Evolutionary conservation across 768 basidiomycete species (phyloP), one percentile per base, ranked within the genome.

Genomic region (Tremella fuciformis): DNA sequence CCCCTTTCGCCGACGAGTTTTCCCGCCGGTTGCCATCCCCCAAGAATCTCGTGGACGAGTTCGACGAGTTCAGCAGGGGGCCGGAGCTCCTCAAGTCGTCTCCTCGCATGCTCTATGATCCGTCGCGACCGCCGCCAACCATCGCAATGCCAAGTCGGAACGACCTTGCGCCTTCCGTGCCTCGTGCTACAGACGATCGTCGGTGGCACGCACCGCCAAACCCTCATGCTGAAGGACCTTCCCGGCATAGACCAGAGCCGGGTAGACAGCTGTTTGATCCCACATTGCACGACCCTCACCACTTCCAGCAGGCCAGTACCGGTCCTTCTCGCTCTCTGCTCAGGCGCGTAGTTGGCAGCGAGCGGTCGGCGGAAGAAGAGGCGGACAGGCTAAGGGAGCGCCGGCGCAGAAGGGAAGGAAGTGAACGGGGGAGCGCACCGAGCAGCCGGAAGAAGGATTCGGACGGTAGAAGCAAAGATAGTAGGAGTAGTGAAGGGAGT

Each of bases 251-350:
- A 11, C 29, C 40, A 29, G 49, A 24, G 16, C 57, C 55, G 16
- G 34, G 38, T 8, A 42, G 67, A 18, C 71, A 76, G 56, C 69
- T 78, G 8, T 78, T 78, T 55, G 91, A 98, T 71, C 89, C 88
- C 59, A 82, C 88, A 39, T 86, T 89, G 69, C 89, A 98, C 74
- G 90, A 98, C 74, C 91, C 96, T 0, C 84, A 91, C 29, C 84
- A 87, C 11, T 98, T 98, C 77, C 56, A 49, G 42, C 55, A 24
- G 47, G 58, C 60, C 21, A 48, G 51, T 22, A 21, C 40, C 13
- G 19, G 18, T 13, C 16, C 34, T 15, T 47, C 41, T 56, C 50
- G 24, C 51, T 54, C 47, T 24, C 46, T 29, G 25, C 25, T 65
- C 9, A 26, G 58, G 39, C 37, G 67, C 40, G 50, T 57, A 55